Conservation (phyloP, 257 asterid species). For the Ilex asprella region DNA sequence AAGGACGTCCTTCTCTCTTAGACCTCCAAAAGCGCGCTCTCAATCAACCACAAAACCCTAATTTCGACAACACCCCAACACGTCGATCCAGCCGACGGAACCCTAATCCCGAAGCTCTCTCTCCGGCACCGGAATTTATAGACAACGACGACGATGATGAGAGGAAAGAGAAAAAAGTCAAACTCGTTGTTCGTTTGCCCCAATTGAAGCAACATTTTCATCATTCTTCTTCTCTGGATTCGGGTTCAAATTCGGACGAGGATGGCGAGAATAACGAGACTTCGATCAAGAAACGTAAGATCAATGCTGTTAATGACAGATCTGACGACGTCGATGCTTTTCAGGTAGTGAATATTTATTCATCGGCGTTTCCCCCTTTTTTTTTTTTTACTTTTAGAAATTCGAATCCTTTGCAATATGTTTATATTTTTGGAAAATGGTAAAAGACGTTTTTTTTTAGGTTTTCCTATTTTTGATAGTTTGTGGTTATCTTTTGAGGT, state of each 20-base stretch:
- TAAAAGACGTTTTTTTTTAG: conserved; percentile 14
- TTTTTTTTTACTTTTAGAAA: background rate
- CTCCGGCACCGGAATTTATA: background rate
- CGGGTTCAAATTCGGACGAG: conserved; percentile 33
- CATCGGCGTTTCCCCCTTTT: background rate
- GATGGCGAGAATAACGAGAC: conserved; percentile 40
- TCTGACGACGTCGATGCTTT: conserved; percentile 47
- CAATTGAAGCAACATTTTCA: conserved; percentile 42
- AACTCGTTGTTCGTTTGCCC: conserved; percentile 77
- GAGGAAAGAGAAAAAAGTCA: conserved; percentile 77
- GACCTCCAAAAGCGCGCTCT: conserved; percentile 27
- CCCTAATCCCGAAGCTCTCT: conserved; percentile 23
- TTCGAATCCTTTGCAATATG: conserved; percentile 5
- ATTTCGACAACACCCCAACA: conserved; percentile 19
- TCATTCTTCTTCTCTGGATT: conserved; percentile 13
- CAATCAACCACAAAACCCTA: conserved; percentile 11
- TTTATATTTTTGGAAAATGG: conserved; percentile 38
- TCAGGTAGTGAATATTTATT: conserved; percentile 35
- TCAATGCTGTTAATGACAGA: conserved; percentile 57
- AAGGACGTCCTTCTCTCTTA: conserved; percentile 54
- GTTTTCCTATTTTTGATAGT: background rate
- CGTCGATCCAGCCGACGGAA: conserved; percentile 64
- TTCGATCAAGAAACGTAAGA: conserved; percentile 33
- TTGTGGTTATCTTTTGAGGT: no score
- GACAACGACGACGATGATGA: conserved; percentile 82